phyloP scores from a whole-genome alignment of 805 yeast species.

The Geotrichum ghanense region DNA sequence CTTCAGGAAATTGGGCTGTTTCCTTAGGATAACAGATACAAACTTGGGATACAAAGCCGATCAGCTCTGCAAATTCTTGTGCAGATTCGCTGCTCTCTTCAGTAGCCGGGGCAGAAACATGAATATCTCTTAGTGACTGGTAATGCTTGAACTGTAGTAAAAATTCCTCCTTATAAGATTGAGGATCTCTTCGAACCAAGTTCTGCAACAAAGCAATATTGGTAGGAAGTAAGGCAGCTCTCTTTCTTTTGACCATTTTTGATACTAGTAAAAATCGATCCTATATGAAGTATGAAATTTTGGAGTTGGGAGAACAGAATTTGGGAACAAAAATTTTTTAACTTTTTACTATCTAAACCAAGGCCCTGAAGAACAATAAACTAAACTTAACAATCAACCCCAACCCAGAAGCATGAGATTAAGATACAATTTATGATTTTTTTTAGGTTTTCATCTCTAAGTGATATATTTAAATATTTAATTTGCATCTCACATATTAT shows the following conservation, averaged over 20 bases:
- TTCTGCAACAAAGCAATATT: constrained; percentile 88
- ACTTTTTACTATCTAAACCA: not conserved
- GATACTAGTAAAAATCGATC: too few species aligned
- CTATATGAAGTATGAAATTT: too few species aligned
- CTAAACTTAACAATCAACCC: too few species aligned
- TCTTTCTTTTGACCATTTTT: constrained; percentile 70
- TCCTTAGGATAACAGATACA: constrained; percentile 84
- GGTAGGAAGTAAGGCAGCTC: constrained; percentile 89
- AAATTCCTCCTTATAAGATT: constrained; percentile 89
- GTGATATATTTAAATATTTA: too few species aligned
- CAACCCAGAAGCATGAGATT: too few species aligned
- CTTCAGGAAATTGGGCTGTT: constrained; percentile 75
- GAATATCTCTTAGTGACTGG: constrained; percentile 80
- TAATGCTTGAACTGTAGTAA: constrained; percentile 87
- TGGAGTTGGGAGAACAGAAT: not conserved
- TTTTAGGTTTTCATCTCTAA: too few species aligned
- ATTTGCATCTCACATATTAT: too few species aligned
- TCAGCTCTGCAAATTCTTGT: constrained; percentile 66
- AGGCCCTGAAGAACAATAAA: too few species aligned
- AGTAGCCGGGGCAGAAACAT: constrained; percentile 41
- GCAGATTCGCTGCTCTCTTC: constrained; percentile 49
- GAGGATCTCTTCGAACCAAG: constrained; percentile 87
- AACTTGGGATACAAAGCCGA: constrained; percentile 88
- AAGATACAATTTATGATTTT: too few species aligned
- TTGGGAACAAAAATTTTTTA: not conserved